A percentile compares a stretch with the other conserved stretches of the same genome.
These are phyloP conservation scores for Vitis hybrid DNA, from an alignment of 177 flowering plant species.

Conservation along the genomic window DNA sequence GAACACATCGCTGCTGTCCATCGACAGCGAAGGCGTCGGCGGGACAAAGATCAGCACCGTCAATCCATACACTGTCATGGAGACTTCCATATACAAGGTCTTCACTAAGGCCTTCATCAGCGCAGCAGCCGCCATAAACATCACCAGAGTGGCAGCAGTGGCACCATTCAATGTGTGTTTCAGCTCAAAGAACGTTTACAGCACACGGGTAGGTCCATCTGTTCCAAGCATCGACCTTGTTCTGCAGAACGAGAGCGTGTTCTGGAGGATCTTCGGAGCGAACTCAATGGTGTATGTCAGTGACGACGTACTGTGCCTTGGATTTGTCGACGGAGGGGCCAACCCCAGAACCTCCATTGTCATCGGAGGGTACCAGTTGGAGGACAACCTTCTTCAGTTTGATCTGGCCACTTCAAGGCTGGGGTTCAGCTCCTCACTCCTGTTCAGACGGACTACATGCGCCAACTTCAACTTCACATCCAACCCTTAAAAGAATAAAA, in stretches of 20 bases:
- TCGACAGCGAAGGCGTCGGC: slow-evolving; percentile 25
- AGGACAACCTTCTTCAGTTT: no score
- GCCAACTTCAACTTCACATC: slow-evolving; percentile 58
- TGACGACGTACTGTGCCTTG: slow-evolving; percentile 7
- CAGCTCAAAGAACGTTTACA: no score
- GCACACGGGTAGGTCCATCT: background rate
- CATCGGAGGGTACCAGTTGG: slow-evolving; percentile 23
- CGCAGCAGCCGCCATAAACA: background rate
- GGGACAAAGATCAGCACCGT: slow-evolving; percentile 7
- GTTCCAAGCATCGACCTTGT: no score
- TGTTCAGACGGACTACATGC: slow-evolving; percentile 45
- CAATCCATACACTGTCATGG: background rate
- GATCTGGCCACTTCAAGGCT: no score
- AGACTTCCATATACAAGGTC: no score
- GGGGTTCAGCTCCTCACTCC: slow-evolving; percentile 3
- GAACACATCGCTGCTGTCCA: slow-evolving; percentile 21
- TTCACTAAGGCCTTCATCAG: background rate
- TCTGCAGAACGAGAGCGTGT: no score
- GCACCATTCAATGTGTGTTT: slow-evolving; percentile 14
- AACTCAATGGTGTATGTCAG: background rate
- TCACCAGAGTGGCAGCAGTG: slow-evolving; percentile 4
- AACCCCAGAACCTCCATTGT: slow-evolving; percentile 9
- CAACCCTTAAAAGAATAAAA: no score
- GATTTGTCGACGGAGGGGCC: slow-evolving; percentile 13
- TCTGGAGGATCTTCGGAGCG: no score